These are phyloP conservation scores for Psilocybe cubensis DNA, from an alignment of 768 basidiomycete species.

Conservation along the genomic window DNA sequence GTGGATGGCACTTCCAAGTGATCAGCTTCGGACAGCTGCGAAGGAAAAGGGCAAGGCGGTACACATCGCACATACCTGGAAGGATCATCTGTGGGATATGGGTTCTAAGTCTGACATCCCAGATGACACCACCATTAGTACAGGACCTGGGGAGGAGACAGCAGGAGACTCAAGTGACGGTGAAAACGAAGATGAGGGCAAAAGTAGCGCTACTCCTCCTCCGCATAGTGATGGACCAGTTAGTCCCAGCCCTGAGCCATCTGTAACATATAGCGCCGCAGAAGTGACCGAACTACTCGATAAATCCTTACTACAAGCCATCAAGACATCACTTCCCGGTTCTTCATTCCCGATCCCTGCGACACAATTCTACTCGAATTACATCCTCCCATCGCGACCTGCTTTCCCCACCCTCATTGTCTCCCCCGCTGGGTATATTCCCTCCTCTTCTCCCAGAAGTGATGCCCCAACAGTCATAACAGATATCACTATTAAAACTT, in stretches of 20 bases:
- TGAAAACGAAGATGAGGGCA: constrained; percentile 3
- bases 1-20: constrained; percentile 60
- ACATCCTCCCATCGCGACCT: constrained; percentile 82
- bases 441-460: constrained; percentile 1
- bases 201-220: constrained; percentile 10
- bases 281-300: constrained; percentile 65
- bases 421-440: constrained; percentile 27
- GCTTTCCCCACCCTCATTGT: constrained; percentile 54
- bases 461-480: constrained; percentile 35
- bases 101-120: constrained; percentile 68
- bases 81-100: constrained; percentile 75
- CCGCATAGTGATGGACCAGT: constrained; percentile 10
- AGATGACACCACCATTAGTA: constrained; percentile 32
- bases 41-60: constrained; percentile 80
- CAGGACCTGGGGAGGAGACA: constrained; percentile 10
- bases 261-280: constrained; percentile 32
- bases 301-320: constrained; percentile 66
- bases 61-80: constrained; percentile 72
- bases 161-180: constrained; percentile 19
- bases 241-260: constrained; percentile 7
- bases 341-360: constrained; percentile 76
- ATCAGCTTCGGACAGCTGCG: constrained; percentile 43
- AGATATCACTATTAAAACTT: constrained; percentile 76
- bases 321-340: constrained; percentile 51
- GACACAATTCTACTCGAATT: constrained; percentile 73